Evolutionary conservation across 192 early-diverging fungal species (phyloP).

Genomic region (Backusella tuberculispora): DNA sequence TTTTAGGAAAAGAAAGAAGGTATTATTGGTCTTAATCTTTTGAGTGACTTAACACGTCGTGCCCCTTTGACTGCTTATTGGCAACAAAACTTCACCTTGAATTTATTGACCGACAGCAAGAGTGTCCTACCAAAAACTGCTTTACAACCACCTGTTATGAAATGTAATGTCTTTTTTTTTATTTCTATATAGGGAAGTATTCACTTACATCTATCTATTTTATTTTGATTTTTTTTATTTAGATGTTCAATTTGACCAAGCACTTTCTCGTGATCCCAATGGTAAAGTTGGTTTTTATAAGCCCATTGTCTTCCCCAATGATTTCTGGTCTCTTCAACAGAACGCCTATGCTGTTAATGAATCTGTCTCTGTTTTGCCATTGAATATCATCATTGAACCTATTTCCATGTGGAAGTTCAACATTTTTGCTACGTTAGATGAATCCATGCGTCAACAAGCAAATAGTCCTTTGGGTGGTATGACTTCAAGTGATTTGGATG

Average conservation of each 20-base stretch:
- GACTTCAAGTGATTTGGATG: constrained; percentile 64
- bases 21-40: constrained; percentile 28
- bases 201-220: background rate
- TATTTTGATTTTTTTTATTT: background rate
- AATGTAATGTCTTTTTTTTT: constrained; percentile 41
- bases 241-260: constrained; percentile 50
- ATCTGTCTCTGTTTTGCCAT: constrained; percentile 70
- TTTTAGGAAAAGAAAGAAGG: background rate
- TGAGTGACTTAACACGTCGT: constrained; percentile 35
- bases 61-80: constrained; percentile 72
- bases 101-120: constrained; percentile 53
- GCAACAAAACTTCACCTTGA: constrained; percentile 77
- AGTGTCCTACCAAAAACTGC: constrained; percentile 47
- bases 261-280: constrained; percentile 33
- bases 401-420: constrained; percentile 78
- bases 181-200: background rate
- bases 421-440: constrained; percentile 51
- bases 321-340: constrained; percentile 81
- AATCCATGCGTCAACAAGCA: constrained; percentile 70
- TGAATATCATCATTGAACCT: constrained; percentile 66
- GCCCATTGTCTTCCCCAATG: constrained; percentile 76
- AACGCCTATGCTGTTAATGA: constrained; percentile 72
- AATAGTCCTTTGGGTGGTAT: constrained; percentile 59
- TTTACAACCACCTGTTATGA: constrained; percentile 56
- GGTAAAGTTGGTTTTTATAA: constrained; percentile 57